A percentile compares a stretch with the other conserved stretches of the same genome.
Evolutionary conservation across 176 grass and related monocot species (phyloP).

Genomic region (Cenchrus fungigraminus): DNA sequence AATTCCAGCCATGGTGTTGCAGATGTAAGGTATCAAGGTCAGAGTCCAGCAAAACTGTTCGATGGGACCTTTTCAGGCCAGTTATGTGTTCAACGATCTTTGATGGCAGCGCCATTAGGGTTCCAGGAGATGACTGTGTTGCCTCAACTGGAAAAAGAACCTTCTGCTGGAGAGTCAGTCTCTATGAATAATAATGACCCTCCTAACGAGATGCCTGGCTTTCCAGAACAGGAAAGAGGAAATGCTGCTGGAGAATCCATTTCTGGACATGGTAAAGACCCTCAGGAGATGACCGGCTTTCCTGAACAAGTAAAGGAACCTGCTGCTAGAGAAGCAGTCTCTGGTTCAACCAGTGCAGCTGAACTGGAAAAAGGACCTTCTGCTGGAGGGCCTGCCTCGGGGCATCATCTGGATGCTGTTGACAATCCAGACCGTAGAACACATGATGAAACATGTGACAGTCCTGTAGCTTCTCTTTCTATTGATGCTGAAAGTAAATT

Average conservation of each 20-base stretch:
- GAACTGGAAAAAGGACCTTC: conserved; percentile 31
- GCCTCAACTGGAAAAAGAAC: conserved; percentile 33
- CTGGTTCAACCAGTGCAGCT: conserved; percentile 27
- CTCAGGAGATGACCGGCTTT: conserved; percentile 4
- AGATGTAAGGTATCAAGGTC: conserved; percentile 60
- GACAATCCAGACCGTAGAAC: conserved; percentile 43
- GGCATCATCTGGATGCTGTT: conserved; percentile 23
- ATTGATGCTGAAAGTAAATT: conserved; percentile 35
- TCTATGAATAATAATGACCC: conserved; percentile 30
- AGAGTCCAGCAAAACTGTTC: conserved; percentile 45
- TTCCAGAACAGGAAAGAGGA: conserved; percentile 15
- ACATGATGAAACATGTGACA: conserved; percentile 38
- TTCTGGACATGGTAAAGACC: not conserved
- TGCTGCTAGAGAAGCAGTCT: conserved; percentile 30
- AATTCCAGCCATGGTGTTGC: conserved; percentile 48
- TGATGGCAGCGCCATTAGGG: conserved; percentile 36
- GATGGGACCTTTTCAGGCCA: conserved; percentile 34
- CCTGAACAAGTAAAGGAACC: conserved; percentile 38
- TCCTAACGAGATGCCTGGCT: conserved; percentile 3
- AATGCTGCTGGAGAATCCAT: not conserved
- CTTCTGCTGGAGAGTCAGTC: conserved; percentile 22
- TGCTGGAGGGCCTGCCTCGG: conserved; percentile 14
- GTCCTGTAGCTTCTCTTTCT: conserved; percentile 24
- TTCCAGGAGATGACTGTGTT: conserved; percentile 28
- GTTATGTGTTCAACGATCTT: conserved; percentile 35